Evolutionary conservation across 768 basidiomycete species (phyloP).

Genomic region (Lactarius psammicola): DNA sequence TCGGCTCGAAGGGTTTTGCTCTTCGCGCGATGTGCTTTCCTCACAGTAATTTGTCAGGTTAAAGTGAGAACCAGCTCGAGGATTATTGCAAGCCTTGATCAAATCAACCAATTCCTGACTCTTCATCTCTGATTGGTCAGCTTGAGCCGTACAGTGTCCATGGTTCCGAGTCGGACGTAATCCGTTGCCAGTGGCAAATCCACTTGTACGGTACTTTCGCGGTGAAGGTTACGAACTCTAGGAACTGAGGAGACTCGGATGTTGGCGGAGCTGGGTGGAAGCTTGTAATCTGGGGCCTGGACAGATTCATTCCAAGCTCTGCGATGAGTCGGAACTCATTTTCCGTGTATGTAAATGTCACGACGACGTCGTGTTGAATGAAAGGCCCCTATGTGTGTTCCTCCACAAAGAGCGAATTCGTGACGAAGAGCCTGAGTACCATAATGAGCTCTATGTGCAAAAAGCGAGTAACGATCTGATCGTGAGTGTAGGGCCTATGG

Average conservation of each 20-base stretch:
- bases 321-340: not conserved
- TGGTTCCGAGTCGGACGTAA: not conserved
- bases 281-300: not conserved
- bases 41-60: not conserved
- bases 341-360: not conserved
- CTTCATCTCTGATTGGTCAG: not conserved
- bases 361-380: not conserved
- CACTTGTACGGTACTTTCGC: not conserved
- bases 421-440: not conserved
- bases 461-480: too few relatives aligned
- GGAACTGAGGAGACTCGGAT: not conserved
- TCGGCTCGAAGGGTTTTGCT: too few relatives aligned
- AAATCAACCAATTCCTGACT: not conserved
- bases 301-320: not conserved
- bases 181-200: not conserved
- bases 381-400: too few relatives aligned
- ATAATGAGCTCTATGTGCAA: not conserved
- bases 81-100: not conserved
- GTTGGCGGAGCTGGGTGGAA: not conserved
- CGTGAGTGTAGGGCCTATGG: too few relatives aligned
- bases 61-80: not conserved
- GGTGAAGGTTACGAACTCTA: not conserved
- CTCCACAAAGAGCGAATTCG: not conserved
- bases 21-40: too few relatives aligned
- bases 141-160: not conserved